Evolutionary conservation across 2,329 filamentous ascomycete species (phyloP).

Genomic region (Aspergillus fischeri): DNA sequence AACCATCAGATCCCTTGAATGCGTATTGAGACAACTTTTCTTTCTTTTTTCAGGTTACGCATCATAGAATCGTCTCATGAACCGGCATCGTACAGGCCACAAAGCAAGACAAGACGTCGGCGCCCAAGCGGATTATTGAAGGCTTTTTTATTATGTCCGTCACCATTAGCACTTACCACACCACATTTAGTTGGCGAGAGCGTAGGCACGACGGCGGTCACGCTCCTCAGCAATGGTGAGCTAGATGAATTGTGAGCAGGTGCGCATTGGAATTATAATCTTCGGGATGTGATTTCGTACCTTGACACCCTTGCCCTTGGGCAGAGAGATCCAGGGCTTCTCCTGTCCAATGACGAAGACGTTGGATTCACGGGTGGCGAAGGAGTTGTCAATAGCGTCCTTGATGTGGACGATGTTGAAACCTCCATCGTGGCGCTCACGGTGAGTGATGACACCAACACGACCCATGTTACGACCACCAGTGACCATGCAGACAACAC

Average conservation of each 20-base stretch:
- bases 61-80: constrained; percentile 19
- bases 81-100: constrained; percentile 32
- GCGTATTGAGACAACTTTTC: constrained; percentile 15
- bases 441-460: constrained; percentile 99
- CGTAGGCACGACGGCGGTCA: constrained; percentile 84
- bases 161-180: constrained; percentile 21
- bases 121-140: constrained; percentile 28
- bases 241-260: constrained; percentile 39
- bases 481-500: constrained; percentile 95
- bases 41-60: constrained; percentile 15
- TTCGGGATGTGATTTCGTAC: constrained; percentile 31
- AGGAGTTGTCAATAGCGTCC: constrained; percentile 99
- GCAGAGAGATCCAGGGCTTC: constrained; percentile 98
- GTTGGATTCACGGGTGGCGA: constrained; percentile 98
- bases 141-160: constrained; percentile 22
- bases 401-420: constrained; percentile 99
- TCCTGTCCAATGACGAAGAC: constrained; percentile 98
- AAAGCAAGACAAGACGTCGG: constrained; percentile 37
- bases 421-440: constrained; percentile 99
- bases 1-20: constrained; percentile 6
- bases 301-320: constrained; percentile 99
- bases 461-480: constrained; percentile 99
- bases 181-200: constrained; percentile 49
- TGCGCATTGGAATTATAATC: neutral
- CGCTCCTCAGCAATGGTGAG: constrained; percentile 98